These are phyloP conservation scores for Stenogyne calaminthoides DNA, from an alignment of 305 asterid genomes.

Conservation along the genomic window DNA sequence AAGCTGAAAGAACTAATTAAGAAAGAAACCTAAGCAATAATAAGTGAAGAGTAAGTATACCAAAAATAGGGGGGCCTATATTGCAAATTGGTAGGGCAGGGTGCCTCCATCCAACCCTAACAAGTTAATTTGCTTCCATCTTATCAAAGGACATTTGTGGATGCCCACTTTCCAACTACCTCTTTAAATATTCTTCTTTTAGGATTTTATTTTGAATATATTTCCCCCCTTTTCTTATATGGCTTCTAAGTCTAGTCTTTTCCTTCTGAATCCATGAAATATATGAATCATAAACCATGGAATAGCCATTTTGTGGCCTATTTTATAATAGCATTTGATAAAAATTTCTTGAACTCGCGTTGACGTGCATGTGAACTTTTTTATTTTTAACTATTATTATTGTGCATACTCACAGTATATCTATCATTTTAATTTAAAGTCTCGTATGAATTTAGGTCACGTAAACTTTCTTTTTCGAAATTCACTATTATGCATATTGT, in stretches of 20 bases:
- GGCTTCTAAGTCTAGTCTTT: slow-evolving; percentile 10
- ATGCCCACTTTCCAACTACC: slow-evolving; percentile 39
- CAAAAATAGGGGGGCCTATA: slow-evolving; percentile 1
- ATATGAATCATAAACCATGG: background rate
- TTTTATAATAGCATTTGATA: too few relatives aligned
- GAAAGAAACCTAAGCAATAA: slow-evolving; percentile 17
- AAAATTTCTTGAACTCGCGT: too few relatives aligned
- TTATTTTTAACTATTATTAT: too few relatives aligned
- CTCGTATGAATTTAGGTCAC: too few relatives aligned
- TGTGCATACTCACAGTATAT: too few relatives aligned
- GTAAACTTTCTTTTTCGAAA: too few relatives aligned
- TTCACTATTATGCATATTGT: too few relatives aligned
- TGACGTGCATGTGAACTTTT: too few relatives aligned
- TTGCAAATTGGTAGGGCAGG: background rate
- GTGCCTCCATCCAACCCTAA: background rate
- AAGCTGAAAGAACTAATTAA: slow-evolving; percentile 47
- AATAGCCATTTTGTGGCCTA: too few relatives aligned
- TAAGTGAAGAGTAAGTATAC: background rate
- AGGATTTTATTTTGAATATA: background rate
- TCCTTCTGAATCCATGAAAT: background rate
- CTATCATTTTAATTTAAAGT: too few relatives aligned
- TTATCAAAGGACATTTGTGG: slow-evolving; percentile 36
- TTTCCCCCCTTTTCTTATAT: background rate
- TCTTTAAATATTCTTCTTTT: slow-evolving; percentile 1
- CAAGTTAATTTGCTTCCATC: slow-evolving; percentile 35